Conservation (phyloP, 148 eudicot species). For the Spergularia marina region DNA sequence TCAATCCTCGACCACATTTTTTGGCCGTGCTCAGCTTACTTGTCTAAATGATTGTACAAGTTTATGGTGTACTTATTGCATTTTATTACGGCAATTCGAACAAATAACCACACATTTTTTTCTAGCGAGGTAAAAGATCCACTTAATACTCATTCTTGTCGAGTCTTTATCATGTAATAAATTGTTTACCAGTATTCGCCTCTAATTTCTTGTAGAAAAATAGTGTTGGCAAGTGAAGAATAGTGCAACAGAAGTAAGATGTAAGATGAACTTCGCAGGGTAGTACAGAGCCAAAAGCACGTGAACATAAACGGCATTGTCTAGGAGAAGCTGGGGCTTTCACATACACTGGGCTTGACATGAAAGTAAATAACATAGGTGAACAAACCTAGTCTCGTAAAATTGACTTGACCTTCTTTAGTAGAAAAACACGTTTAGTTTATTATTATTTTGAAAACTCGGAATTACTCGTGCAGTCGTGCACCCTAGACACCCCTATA, state of each 20-base stretch:
- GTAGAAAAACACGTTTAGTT: too few relatives aligned
- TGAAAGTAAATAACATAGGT: background rate
- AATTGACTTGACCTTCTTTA: too few relatives aligned
- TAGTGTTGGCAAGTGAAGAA: background rate
- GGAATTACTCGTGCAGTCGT: too few relatives aligned
- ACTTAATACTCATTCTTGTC: background rate
- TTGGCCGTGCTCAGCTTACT: too few relatives aligned
- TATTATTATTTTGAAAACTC: too few relatives aligned
- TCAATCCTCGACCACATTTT: too few relatives aligned
- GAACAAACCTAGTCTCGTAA: too few relatives aligned
- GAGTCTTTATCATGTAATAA: slow-evolving; percentile 1
- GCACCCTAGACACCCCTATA: too few relatives aligned
- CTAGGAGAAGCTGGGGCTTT: background rate
- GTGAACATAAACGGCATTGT: slow-evolving; percentile 29
- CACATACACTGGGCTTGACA: background rate
- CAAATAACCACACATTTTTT: too few relatives aligned
- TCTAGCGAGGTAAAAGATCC: background rate
- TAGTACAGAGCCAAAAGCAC: background rate
- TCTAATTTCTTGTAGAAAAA: background rate
- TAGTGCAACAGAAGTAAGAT: background rate
- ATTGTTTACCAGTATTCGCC: background rate
- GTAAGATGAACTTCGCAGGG: background rate
- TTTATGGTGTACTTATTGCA: too few relatives aligned
- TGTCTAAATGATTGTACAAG: too few relatives aligned
- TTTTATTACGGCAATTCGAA: too few relatives aligned